Evolutionary conservation across 2,329 filamentous ascomycete species (phyloP).

Genomic region (Colletotrichum lini): DNA sequence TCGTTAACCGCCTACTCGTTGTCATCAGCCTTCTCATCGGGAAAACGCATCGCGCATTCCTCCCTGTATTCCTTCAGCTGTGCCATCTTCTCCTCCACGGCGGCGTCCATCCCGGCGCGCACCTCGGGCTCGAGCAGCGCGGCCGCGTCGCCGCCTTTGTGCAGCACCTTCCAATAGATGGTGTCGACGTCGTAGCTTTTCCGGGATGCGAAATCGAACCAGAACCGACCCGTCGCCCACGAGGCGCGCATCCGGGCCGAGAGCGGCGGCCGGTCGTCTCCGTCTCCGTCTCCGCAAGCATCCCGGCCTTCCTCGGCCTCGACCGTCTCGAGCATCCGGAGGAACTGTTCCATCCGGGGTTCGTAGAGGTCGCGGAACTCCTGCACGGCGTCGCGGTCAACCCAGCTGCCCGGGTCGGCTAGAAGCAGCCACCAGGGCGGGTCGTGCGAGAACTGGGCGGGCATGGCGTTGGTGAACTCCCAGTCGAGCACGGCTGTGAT

Average conservation of each 20-base stretch:
- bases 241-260: constrained; percentile 52
- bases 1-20: neutral
- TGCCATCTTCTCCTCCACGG: neutral
- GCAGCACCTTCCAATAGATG: constrained; percentile 51
- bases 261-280: constrained; percentile 25
- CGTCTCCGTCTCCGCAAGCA: neutral
- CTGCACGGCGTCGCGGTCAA: constrained; percentile 44
- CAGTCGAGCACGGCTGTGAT: constrained; percentile 57
- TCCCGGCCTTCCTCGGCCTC: constrained; percentile 41
- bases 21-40: neutral
- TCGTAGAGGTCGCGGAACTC: constrained; percentile 48
- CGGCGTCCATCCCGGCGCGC: neutral
- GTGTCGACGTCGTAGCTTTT: constrained; percentile 54
- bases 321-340: constrained; percentile 51
- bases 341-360: constrained; percentile 54
- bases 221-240: constrained; percentile 53
- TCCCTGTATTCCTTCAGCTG: neutral
- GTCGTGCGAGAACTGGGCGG: constrained; percentile 55
- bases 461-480: constrained; percentile 59
- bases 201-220: constrained; percentile 55
- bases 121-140: neutral
- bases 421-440: constrained; percentile 58
- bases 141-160: constrained; percentile 25
- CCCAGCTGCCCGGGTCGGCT: constrained; percentile 44
- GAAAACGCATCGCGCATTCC: neutral